Conservation (phyloP, 371 early-diverging fungal species). For the Vairimorpha ceranae region DNA sequence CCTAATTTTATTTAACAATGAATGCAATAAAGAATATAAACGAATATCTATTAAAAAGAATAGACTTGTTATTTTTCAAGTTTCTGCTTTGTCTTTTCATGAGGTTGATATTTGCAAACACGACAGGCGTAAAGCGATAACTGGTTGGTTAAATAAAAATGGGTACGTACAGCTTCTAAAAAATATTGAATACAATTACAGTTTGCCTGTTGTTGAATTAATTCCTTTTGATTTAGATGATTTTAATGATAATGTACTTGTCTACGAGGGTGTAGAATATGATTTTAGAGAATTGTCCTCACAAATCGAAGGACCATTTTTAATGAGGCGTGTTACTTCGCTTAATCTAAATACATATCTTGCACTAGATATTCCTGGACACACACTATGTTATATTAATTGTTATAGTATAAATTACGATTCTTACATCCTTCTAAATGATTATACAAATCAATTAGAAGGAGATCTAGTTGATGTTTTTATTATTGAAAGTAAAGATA, state of each 20-base stretch:
- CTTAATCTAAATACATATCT: slow-evolving; percentile 2
- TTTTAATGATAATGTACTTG: neutral
- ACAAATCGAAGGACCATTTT: slow-evolving; percentile 34
- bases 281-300: neutral
- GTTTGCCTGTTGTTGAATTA: neutral
- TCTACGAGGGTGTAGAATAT: slow-evolving; percentile 19
- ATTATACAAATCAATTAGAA: slow-evolving; percentile 37
- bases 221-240: slow-evolving; percentile 28
- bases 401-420: slow-evolving; percentile 4
- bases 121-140: slow-evolving; percentile 57
- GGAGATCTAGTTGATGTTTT: slow-evolving; percentile 21
- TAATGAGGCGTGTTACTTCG: slow-evolving; percentile 12
- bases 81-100: slow-evolving; percentile 59
- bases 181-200: neutral
- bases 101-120: slow-evolving; percentile 54
- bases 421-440: slow-evolving; percentile 53
- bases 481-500: slow-evolving; percentile 5
- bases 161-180: neutral
- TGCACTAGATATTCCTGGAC: slow-evolving; percentile 24
- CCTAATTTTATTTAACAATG: slow-evolving; percentile 57
- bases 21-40: slow-evolving; percentile 46
- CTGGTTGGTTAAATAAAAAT: slow-evolving; percentile 60
- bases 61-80: slow-evolving; percentile 62
- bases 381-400: slow-evolving; percentile 13
- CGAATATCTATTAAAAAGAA: slow-evolving; percentile 51